Evolutionary conservation across 2,329 filamentous ascomycete species (phyloP).

Genomic region (Exophiala spinifera): DNA sequence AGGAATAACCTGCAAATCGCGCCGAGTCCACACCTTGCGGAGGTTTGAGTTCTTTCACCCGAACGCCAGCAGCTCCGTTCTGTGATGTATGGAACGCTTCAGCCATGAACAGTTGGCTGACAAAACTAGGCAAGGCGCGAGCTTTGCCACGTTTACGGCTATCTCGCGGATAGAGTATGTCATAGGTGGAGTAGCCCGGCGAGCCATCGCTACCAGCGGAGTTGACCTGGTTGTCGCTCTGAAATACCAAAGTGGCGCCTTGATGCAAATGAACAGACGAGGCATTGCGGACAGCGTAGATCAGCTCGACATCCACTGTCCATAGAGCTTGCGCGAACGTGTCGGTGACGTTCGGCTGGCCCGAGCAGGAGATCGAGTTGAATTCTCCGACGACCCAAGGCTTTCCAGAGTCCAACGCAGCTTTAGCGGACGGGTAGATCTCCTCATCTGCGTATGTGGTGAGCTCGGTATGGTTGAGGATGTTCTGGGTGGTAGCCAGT

Average conservation of each 20-base stretch:
- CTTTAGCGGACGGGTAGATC: neutral
- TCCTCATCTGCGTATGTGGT: neutral
- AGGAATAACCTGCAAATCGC: neutral
- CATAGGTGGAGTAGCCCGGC: neutral
- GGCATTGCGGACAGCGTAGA: neutral
- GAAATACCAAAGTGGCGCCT: neutral
- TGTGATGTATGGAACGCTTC: neutral
- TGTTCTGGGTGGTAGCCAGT: neutral
- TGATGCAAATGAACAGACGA: neutral
- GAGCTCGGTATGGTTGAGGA: slow-evolving; percentile 1
- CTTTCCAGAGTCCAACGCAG: neutral
- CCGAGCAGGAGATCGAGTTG: neutral
- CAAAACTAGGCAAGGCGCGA: neutral
- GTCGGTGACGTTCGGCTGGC: neutral
- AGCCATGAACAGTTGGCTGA: neutral
- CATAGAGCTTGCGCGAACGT: neutral
- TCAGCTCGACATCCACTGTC: neutral
- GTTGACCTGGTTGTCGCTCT: neutral
- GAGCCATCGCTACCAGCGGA: neutral
- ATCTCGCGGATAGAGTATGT: neutral
- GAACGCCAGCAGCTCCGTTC: neutral
- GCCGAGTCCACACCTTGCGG: neutral
- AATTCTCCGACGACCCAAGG: neutral
- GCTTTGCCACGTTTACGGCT: neutral
- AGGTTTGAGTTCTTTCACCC: neutral